Base-by-base conservation (phyloP, 2,329 filamentous ascomycete species). In the Penicillium sumatraense region DNA sequence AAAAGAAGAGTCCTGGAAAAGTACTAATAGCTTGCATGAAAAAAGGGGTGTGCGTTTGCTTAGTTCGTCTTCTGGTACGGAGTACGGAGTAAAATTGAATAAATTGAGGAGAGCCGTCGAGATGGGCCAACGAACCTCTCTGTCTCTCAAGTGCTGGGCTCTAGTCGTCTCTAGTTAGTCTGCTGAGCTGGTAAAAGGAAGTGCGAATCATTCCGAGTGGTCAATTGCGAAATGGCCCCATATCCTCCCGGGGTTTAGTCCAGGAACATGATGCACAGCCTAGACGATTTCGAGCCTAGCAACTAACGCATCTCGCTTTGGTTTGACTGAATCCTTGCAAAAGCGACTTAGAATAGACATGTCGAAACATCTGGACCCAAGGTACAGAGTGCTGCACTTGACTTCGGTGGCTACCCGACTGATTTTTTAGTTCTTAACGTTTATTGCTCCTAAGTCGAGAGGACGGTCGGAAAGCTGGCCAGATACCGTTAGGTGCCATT, bases 261-360 rank as follows among this genome's bases (percentile, higher is more conserved):
- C 42, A 53, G 48, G 56, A 16, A 49, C 49, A 56, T 49, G 14
- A 36, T 48, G 44, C 23, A 57, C 23, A 33, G 49, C 42, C 36
- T 51, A 45, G 33, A 54, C 57, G 31, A 16, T 23, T 56, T 59
- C 16, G 5, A 52, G 61, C 6, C 49, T 58, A 48, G 56, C 42
- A 53, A 3, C 14, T n/a, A 14, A 21, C 23, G 41, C 48, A 51
- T 10, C 18, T 49, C 42, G 16, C 42, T 18, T 23, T 45, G 24
- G 35, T 44, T 54, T 54, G n/a, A n/a, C 36, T 3, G 11, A 49
- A 48, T 60, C 35, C 20, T 14, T 38, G 36, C 18, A 35, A 33
- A 41, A 27, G 21, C n/a, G n/a, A n/a, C n/a, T n/a, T n/a, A 8
- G 26, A 49, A 44, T 29, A 33, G 42, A 59, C 55, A 42, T 40